These are phyloP conservation scores for Yamadazyma aaseri DNA, from an alignment of 1,139 yeast genomes.

Conservation along the genomic window DNA sequence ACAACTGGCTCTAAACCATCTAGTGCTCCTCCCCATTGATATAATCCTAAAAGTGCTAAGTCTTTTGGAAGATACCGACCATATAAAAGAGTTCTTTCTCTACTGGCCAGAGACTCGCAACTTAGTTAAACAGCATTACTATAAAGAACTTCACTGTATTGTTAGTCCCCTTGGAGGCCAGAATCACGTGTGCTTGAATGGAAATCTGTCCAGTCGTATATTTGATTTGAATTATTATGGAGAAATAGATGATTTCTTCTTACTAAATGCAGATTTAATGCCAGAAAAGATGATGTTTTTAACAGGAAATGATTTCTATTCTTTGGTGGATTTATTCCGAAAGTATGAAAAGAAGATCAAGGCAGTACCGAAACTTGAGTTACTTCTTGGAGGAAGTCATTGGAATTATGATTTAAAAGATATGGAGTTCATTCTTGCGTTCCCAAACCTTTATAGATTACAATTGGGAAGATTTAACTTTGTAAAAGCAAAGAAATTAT, in stretches of 20 bases:
- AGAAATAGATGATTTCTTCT: conserved; percentile 33
- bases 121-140: conserved; percentile 27
- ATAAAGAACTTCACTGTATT: conserved; percentile 33
- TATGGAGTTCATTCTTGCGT: conserved; percentile 22
- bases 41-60: conserved; percentile 23
- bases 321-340: conserved; percentile 25
- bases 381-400: conserved; percentile 23
- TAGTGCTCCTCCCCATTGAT: conserved; percentile 31
- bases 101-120: conserved; percentile 19
- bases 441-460: conserved; percentile 27
- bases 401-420: conserved; percentile 13
- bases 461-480: conserved; percentile 29
- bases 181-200: conserved; percentile 21
- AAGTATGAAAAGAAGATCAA: conserved; percentile 19
- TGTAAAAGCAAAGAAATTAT: conserved; percentile 10
- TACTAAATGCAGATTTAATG: conserved; percentile 24
- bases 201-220: conserved; percentile 17
- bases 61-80: conserved; percentile 25
- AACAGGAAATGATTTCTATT: conserved; percentile 34
- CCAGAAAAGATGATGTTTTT: conserved; percentile 28
- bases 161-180: conserved; percentile 31
- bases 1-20: neutral
- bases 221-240: conserved; percentile 28
- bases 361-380: conserved; percentile 19
- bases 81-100: conserved; percentile 29